Conservation (phyloP, 345 rosid genomes). For the Arabis alpina region DNA sequence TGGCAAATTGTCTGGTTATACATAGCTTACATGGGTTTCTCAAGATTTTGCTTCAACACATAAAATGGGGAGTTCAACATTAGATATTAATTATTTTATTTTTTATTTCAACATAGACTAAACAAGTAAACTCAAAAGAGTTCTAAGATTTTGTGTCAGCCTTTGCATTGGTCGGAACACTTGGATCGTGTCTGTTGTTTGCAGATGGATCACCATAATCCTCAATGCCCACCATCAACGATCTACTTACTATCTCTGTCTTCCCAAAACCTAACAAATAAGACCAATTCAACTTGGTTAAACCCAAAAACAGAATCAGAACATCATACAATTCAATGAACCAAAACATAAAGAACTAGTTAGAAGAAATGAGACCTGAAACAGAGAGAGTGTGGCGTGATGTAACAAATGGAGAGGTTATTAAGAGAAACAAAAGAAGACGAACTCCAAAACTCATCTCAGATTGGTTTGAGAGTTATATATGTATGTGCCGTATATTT, state of each 20-base stretch:
- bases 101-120: slow-evolving; percentile 18
- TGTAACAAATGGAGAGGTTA: slow-evolving; percentile 36
- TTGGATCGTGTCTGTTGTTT: slow-evolving; percentile 39
- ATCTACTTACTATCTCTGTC: slow-evolving; percentile 1
- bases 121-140: slow-evolving; percentile 10
- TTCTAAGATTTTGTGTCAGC: slow-evolving; percentile 31
- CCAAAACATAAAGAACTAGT: neutral
- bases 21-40: slow-evolving; percentile 8
- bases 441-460: slow-evolving; percentile 32
- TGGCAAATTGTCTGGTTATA: slow-evolving; percentile 1
- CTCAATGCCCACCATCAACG: slow-evolving; percentile 24
- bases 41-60: slow-evolving; percentile 1
- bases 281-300: slow-evolving; percentile 16
- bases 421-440: slow-evolving; percentile 32
- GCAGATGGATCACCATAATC: slow-evolving; percentile 46
- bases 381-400: slow-evolving; percentile 23
- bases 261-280: slow-evolving; percentile 19
- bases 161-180: slow-evolving; percentile 22
- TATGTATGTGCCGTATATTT: slow-evolving; percentile 6
- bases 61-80: neutral
- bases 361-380: slow-evolving; percentile 28
- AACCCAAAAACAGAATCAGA: slow-evolving; percentile 5
- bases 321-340: neutral
- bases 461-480: slow-evolving; percentile 20
- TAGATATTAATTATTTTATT: neutral